These are phyloP conservation scores for Aureobasidium sp. DNA, from an alignment of 2,329 filamentous ascomycete species.

Conservation along the genomic window DNA sequence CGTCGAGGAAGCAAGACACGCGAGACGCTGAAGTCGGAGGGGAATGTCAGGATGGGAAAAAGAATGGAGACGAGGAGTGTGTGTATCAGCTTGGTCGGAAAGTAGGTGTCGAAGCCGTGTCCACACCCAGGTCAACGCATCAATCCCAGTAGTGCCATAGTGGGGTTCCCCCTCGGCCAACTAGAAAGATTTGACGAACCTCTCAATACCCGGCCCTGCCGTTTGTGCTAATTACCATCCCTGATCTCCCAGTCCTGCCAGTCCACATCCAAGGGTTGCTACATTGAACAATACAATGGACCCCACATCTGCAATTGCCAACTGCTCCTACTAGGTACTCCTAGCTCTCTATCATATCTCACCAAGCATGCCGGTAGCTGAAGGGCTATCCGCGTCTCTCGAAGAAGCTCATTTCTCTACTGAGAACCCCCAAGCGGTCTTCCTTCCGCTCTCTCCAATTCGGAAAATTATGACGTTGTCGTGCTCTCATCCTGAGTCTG, in stretches of 20 bases:
- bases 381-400: not conserved
- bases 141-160: not conserved
- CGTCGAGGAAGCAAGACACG: not conserved
- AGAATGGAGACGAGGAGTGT: not conserved
- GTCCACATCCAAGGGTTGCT: no score
- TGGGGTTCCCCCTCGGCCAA: conserved; percentile 9
- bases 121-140: not conserved
- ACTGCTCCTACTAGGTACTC: no score
- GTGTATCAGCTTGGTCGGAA: not conserved
- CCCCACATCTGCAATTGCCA: not conserved
- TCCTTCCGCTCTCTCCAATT: not conserved
- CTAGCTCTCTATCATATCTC: not conserved
- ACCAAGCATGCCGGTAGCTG: no score
- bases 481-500: not conserved
- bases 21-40: not conserved
- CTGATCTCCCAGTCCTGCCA: not conserved
- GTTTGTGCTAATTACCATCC: not conserved
- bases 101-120: not conserved
- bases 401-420: not conserved
- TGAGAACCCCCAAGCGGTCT: not conserved
- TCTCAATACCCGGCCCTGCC: not conserved
- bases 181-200: conserved; percentile 8
- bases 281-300: not conserved
- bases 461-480: conserved; percentile 6
- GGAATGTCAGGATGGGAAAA: not conserved